Percentiles rank a stretch among this genome's conserved stretches.
These are phyloP conservation scores for Mycena latifolia DNA, from an alignment of 768 basidiomycete genomes.

Conservation along the genomic window DNA sequence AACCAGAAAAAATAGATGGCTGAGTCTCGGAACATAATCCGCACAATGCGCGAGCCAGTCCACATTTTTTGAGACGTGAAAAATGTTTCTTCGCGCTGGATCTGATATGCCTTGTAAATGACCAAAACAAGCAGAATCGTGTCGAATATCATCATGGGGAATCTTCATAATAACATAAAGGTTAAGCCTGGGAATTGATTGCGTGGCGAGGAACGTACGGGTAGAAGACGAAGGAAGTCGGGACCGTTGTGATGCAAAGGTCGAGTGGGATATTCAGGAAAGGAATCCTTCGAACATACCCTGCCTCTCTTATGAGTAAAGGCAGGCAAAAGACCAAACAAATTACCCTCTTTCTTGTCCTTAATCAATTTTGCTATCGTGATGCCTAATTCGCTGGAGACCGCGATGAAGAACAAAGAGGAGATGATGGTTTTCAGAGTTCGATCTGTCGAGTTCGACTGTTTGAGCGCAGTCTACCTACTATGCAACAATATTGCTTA, in stretches of 20 bases:
- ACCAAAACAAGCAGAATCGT: constrained; percentile 16
- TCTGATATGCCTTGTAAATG: constrained; percentile 12
- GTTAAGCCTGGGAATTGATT: too few species aligned
- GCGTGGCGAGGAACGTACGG: too few species aligned
- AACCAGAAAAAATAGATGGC: constrained; percentile 26
- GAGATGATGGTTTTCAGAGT: constrained; percentile 10
- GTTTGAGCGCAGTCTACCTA: background rate
- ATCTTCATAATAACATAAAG: background rate
- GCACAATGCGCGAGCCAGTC: constrained; percentile 7
- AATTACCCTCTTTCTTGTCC: constrained; percentile 6
- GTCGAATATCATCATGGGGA: constrained; percentile 26
- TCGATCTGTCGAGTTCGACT: background rate
- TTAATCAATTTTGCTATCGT: constrained; percentile 9
- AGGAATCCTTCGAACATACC: constrained; percentile 1
- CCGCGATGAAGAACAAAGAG: background rate
- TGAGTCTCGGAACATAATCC: constrained; percentile 25
- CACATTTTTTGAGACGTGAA: background rate
- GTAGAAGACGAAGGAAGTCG: constrained; percentile 9
- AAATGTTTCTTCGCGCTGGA: constrained; percentile 3
- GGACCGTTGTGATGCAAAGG: constrained; percentile 9
- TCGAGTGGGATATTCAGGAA: constrained; percentile 6
- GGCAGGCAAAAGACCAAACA: background rate
- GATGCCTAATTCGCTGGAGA: constrained; percentile 11
- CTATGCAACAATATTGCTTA: too few species aligned
- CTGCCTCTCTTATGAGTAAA: background rate